Conservation (phyloP, 441 rosid genomes). For the Jatropha multifida region DNA sequence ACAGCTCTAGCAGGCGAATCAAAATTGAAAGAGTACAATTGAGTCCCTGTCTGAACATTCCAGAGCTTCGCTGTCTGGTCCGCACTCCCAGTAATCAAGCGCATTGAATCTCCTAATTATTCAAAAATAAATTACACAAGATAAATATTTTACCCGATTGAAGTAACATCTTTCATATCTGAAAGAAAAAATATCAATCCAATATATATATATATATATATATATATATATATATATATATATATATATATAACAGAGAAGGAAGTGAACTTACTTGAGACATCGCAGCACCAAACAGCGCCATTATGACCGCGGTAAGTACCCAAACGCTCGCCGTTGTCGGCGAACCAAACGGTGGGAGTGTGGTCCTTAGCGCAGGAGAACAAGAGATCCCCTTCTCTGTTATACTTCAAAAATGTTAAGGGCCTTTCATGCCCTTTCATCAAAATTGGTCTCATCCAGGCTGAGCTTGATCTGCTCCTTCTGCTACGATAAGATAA, state of each 20-base stretch:
- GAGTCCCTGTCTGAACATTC: constrained; percentile 73
- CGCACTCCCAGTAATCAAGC: constrained; percentile 83
- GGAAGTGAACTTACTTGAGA: constrained; percentile 49
- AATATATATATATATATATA: too few species aligned
- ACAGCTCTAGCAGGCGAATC: constrained; percentile 86
- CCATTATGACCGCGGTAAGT: constrained; percentile 96
- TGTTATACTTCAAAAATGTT: constrained; percentile 82
- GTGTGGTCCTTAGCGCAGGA: constrained; percentile 94
- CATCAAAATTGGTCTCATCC: constrained; percentile 94
- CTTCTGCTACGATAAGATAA: neutral
- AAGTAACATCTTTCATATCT: too few species aligned
- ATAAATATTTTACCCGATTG: neutral
- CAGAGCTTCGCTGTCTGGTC: constrained; percentile 88
- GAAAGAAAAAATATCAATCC: neutral
- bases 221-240: too few species aligned
- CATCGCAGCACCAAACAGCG: constrained; percentile 94
- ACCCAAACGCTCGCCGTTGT: constrained; percentile 88
- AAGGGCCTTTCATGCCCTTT: constrained; percentile 98
- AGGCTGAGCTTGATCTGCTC: neutral
- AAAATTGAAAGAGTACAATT: constrained; percentile 61
- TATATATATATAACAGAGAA: too few species aligned
- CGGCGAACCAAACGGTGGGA: constrained; percentile 94
- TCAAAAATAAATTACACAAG: neutral
- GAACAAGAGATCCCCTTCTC: constrained; percentile 88
- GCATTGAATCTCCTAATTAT: constrained; percentile 63